Percentiles rank a stretch among this genome's conserved stretches.
Evolutionary conservation across 2,329 filamentous ascomycete genomes (phyloP).

Genomic region (Stagonosporopsis cucurbitacearum): DNA sequence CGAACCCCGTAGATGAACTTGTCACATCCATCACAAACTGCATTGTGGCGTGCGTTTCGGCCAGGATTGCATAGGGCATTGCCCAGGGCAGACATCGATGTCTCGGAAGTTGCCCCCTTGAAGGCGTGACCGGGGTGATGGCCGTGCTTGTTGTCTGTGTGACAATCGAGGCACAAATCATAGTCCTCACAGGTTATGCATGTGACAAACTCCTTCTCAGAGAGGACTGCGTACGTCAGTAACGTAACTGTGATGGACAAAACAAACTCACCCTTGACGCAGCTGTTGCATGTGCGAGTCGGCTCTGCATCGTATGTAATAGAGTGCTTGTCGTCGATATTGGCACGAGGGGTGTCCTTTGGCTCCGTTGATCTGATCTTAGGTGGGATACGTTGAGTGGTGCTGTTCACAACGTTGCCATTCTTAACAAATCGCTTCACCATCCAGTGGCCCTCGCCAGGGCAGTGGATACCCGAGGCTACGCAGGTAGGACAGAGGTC

Average conservation of each 20-base stretch:
- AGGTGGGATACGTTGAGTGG: slow-evolving; percentile 78
- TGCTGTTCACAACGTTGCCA: slow-evolving; percentile 82
- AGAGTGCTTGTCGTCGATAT: slow-evolving; percentile 53
- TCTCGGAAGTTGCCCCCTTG: slow-evolving; percentile 68
- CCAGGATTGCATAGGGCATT: slow-evolving; percentile 76
- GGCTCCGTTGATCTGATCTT: slow-evolving; percentile 57
- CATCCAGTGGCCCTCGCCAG: slow-evolving; percentile 84
- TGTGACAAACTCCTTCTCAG: slow-evolving; percentile 81
- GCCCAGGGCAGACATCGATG: slow-evolving; percentile 63
- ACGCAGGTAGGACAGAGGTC: slow-evolving; percentile 88
- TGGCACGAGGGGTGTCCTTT: slow-evolving; percentile 54
- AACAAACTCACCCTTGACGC: slow-evolving; percentile 62
- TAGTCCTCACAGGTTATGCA: slow-evolving; percentile 87
- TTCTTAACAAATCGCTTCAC: slow-evolving; percentile 86
- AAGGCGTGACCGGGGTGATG: slow-evolving; percentile 91
- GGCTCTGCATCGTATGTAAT: slow-evolving; percentile 46
- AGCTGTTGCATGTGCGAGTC: slow-evolving; percentile 75
- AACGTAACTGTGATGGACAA: slow-evolving; percentile 27
- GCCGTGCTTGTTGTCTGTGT: slow-evolving; percentile 77
- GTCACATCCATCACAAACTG: slow-evolving; percentile 94
- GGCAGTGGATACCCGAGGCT: slow-evolving; percentile 76
- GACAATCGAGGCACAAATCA: slow-evolving; percentile 87
- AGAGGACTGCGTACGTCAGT: slow-evolving; percentile 60
- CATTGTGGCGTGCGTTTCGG: slow-evolving; percentile 80
- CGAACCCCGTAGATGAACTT: slow-evolving; percentile 85